Evolutionary conservation across 306 rosid genomes (phyloP).

Genomic region (Urtica urens): DNA sequence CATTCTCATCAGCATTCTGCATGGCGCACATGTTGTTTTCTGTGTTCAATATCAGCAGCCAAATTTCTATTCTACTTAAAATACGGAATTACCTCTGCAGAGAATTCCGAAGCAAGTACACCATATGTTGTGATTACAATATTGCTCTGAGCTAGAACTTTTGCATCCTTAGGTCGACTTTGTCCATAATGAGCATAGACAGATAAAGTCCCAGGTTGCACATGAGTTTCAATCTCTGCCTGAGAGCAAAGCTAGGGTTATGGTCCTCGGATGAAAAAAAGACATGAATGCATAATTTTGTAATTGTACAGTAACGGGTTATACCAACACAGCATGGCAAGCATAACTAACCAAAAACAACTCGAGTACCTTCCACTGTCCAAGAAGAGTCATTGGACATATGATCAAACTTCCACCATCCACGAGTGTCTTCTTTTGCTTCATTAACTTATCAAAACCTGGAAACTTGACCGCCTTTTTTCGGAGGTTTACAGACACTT

Average conservation of each 20-base stretch:
- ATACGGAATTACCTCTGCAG: constrained; percentile 50
- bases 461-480: constrained; percentile 40
- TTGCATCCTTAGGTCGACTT: constrained; percentile 81
- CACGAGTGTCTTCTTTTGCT: constrained; percentile 39
- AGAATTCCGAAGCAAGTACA: constrained; percentile 76
- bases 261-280: constrained; percentile 4
- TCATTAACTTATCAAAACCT: constrained; percentile 57
- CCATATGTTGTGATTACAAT: constrained; percentile 89
- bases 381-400: constrained; percentile 89
- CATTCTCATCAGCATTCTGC: constrained; percentile 61
- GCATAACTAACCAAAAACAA: not conserved
- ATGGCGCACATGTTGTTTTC: constrained; percentile 14
- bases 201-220: constrained; percentile 59
- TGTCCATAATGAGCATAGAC: constrained; percentile 84
- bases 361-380: constrained; percentile 83
- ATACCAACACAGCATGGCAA: constrained; percentile 12
- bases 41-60: not conserved
- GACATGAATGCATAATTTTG: not conserved
- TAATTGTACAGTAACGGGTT: constrained; percentile 9
- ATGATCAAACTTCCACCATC: constrained; percentile 73
- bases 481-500: constrained; percentile 22
- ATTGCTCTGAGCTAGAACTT: constrained; percentile 52
- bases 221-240: constrained; percentile 93
- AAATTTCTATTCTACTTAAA: not conserved
- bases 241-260: constrained; percentile 28